Conservation (phyloP, 2,329 filamentous ascomycete species). For the Monosporascus sp. region DNA sequence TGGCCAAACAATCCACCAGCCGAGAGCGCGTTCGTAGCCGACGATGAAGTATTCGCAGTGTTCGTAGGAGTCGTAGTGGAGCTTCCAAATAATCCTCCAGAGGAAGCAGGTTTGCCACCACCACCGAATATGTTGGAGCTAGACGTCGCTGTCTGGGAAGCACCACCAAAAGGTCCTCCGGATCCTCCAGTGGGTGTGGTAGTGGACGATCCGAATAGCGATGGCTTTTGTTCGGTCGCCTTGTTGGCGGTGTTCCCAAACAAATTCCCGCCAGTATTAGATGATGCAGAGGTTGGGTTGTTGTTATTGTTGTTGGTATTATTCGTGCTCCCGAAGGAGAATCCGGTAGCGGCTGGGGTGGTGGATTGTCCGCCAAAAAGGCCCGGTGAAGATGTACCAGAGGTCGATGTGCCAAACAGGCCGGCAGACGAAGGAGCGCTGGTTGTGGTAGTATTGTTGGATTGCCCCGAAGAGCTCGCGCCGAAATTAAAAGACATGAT, state of each 20-base stretch:
- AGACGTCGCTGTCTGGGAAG: conserved; percentile 13
- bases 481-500: conserved; percentile 31
- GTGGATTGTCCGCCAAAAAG: conserved; percentile 11
- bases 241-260: conserved; percentile 29
- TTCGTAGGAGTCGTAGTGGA: conserved; percentile 19
- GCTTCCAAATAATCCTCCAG: conserved; percentile 28
- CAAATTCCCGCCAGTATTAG: conserved; percentile 18
- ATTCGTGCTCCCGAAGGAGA: conserved; percentile 34
- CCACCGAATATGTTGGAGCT: conserved; percentile 21
- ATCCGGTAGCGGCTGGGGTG: conserved; percentile 23
- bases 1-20: conserved; percentile 22
- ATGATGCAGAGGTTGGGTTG: conserved; percentile 14
- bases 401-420: conserved; percentile 33
- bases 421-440: conserved; percentile 33
- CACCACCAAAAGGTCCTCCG: conserved; percentile 19
- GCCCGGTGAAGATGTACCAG: conserved; percentile 9
- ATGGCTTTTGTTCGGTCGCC: conserved; percentile 23
- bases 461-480: conserved; percentile 20
- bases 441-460: conserved; percentile 32
- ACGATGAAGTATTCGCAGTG: conserved; percentile 16
- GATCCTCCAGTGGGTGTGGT: conserved; percentile 17
- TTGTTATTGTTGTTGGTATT: conserved; percentile 10
- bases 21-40: conserved; percentile 15
- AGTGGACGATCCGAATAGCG: conserved; percentile 26
- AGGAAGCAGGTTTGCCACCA: conserved; percentile 19